Base-by-base conservation (phyloP, 1,284 basidiomycete species). In the Irpex lacteus region DNA sequence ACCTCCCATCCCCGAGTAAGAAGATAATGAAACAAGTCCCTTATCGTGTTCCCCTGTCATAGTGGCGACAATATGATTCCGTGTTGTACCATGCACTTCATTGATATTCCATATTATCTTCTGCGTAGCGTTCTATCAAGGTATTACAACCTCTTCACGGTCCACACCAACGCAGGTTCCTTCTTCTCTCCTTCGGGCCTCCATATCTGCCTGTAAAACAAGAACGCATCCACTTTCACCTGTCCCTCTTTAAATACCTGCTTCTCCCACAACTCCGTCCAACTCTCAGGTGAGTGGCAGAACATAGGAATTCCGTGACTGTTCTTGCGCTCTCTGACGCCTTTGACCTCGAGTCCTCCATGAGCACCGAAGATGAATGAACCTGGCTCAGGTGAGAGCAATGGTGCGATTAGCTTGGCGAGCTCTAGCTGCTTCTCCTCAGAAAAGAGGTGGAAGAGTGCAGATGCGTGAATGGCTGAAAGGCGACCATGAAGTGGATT, bases 391-490 rank as follows among this genome's bases (percentile, higher is more conserved):
- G 78, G 71, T 6, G 75, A 75, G 34, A 82, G 76, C 4, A 85
- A 72, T 0, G 78, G 71, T 0, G 78, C 80, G 40, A 84, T 65
- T 2, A 70, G 73, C 18, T 71, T 71, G 2, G 80, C 83, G 15
- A 84, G 72, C 34, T 76, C 61, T 5, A 72, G 61, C 69, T 85
- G 83, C 34, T 76, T 59, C 26, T 77, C 76, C 66, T 83, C 77
- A 55, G 74, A 67, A 71, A 85, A 85, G 15, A 85, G 75, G 67
- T 86, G 83, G 72, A 85, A 86, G 69, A 85, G 78, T 0, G 78
- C 70, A 7, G 80, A 80, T 4, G 79, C 75, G 66, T 83, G 79
- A 37, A 86, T 81, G 8, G 77, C 80, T 6, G 82, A 79, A 40
- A 82, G 70, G 60, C 79, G 77, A 5, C 80, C 79, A 55, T 76